phyloP scores from a whole-genome alignment of 257 asterid species.

The Lithospermum erythrorhizon region DNA sequence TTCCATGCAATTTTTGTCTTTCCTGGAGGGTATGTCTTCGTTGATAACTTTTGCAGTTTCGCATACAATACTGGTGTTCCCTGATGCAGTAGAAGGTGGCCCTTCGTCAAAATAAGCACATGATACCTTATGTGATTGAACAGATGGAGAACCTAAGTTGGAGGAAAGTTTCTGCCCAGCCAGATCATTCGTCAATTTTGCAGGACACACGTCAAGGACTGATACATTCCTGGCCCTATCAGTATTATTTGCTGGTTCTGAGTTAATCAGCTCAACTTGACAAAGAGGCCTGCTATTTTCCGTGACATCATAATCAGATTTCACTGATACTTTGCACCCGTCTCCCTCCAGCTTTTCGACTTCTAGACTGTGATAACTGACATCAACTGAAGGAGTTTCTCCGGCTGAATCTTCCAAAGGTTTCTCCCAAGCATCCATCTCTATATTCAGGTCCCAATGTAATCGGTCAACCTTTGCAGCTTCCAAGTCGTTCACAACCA shows the following conservation, averaged over 20 bases:
- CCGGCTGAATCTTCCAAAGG: slow-evolving; percentile 28
- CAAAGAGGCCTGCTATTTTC: slow-evolving; percentile 3
- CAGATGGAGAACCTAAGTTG: too few relatives aligned
- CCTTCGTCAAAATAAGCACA: too few relatives aligned
- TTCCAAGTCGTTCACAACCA: slow-evolving; percentile 12
- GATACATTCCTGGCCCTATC: slow-evolving; percentile 14
- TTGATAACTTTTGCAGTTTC: slow-evolving; percentile 15
- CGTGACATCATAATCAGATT: slow-evolving; percentile 2
- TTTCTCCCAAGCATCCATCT: slow-evolving; percentile 74
- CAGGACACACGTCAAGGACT: slow-evolving; percentile 6
- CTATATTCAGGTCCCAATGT: slow-evolving; percentile 74
- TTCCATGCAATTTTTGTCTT: neutral
- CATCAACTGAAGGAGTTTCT: slow-evolving; percentile 17
- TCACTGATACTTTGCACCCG: slow-evolving; percentile 6
- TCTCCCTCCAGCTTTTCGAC: slow-evolving; percentile 17
- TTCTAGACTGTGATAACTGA: slow-evolving; percentile 9
- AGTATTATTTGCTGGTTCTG: slow-evolving; percentile 8
- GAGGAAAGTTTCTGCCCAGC: too few relatives aligned
- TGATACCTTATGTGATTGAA: too few relatives aligned
- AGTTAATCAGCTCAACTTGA: slow-evolving; percentile 18
- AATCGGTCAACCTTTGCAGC: slow-evolving; percentile 46
- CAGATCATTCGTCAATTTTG: slow-evolving; percentile 12
- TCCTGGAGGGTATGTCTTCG: slow-evolving; percentile 4
- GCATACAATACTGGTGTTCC: slow-evolving; percentile 3
- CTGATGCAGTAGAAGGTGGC: slow-evolving; percentile 1